These are phyloP conservation scores for Gossypium raimondii DNA, from an alignment of 345 rosid genomes.

Conservation along the genomic window DNA sequence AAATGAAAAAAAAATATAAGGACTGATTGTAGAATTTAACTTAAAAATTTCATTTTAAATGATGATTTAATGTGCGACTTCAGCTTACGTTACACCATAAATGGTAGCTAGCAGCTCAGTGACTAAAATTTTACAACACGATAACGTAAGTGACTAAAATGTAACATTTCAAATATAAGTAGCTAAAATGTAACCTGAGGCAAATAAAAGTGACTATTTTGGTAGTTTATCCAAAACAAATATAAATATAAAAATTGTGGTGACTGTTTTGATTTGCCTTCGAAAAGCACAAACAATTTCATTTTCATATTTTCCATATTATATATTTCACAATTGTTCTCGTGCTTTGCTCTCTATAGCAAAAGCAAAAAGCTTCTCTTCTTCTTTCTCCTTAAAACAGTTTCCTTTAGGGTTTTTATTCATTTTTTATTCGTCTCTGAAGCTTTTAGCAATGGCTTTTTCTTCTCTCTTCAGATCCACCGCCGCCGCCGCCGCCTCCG, in stretches of 20 bases:
- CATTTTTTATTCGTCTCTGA: background rate
- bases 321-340: constrained; percentile 3
- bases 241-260: too few species aligned
- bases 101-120: too few species aligned
- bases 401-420: background rate
- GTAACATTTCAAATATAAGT: too few species aligned
- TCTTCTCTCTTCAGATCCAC: constrained; percentile 66
- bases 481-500: constrained; percentile 36
- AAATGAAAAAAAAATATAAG: too few species aligned
- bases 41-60: too few species aligned
- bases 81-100: too few species aligned
- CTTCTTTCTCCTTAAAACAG: background rate
- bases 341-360: constrained; percentile 14
- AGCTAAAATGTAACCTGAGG: fast-evolving
- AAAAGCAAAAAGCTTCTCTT: background rate
- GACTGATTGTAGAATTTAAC: too few species aligned
- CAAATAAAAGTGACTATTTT: too few species aligned
- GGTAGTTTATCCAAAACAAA: too few species aligned
- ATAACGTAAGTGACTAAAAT: too few species aligned
- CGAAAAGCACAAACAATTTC: background rate
- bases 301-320: background rate
- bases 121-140: too few species aligned
- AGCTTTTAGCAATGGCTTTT: constrained; percentile 47
- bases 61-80: fast-evolving
- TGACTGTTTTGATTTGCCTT: too few species aligned